Percentiles rank a stretch among this genome's conserved stretches.
These are phyloP conservation scores for Saccharomyces hybrid DNA, from an alignment of 1,139 yeast species.

Conservation along the genomic window DNA sequence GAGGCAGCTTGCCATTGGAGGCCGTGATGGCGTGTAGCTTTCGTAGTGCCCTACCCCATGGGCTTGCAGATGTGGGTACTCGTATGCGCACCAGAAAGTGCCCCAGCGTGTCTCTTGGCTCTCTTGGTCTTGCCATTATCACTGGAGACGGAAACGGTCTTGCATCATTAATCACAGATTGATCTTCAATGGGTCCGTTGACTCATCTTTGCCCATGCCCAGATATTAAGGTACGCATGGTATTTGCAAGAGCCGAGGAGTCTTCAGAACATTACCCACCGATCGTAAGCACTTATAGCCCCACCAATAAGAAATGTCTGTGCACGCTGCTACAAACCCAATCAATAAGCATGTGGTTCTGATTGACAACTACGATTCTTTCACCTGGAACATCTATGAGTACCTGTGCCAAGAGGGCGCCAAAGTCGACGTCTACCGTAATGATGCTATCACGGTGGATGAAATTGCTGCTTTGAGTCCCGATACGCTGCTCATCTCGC, in stretches of 20 bases:
- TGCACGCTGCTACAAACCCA: slow-evolving; percentile 1
- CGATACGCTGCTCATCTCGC: slow-evolving; percentile 76
- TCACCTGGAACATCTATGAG: slow-evolving; percentile 94
- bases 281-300: too few species aligned
- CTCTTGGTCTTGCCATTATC: not conserved
- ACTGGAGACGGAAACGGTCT: not conserved
- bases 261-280: too few species aligned
- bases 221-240: not conserved
- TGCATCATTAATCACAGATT: not conserved
- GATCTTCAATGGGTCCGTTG: not conserved
- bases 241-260: too few species aligned
- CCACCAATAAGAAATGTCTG: not conserved
- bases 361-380: slow-evolving; percentile 95
- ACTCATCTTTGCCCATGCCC: not conserved
- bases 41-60: too few species aligned
- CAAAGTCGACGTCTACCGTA: slow-evolving; percentile 73
- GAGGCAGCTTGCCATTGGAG: too few species aligned
- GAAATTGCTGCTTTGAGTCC: slow-evolving; percentile 66
- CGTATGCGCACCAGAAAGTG: too few species aligned
- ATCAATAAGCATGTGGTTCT: slow-evolving; percentile 47
- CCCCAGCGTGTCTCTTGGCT: too few species aligned
- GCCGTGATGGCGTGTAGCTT: too few species aligned
- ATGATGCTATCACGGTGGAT: slow-evolving; percentile 68
- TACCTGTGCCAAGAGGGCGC: slow-evolving; percentile 84
- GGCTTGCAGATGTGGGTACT: too few species aligned